Base-by-base conservation (phyloP, 371 early-diverging fungal genomes). In the Mortierella sp. region DNA sequence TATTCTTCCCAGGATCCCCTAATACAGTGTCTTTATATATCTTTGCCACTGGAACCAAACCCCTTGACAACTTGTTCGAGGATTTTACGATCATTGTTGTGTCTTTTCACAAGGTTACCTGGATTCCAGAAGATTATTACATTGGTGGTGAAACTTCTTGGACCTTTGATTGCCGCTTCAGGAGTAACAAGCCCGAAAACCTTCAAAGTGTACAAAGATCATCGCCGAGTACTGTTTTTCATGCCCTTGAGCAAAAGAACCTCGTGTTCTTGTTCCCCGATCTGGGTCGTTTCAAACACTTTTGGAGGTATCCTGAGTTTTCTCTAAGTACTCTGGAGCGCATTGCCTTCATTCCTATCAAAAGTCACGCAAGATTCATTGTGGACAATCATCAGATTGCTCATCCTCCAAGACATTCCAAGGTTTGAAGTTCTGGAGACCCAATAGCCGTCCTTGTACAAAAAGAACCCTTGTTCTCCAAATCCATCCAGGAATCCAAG, bases 311-410 rank as follows among this genome's bases (percentile, higher is more conserved):
- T 21, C 68, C 68, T 6, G 64, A 46, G 1, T 26, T 57, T 1
- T 67, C 64, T 0, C 18, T 21, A 9, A 9, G 43, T 6, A 47
- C 11, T 23, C 28, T 67, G 11, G 37, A 50, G 16, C 59, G 50
- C 16, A 53, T 59, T 21, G 64, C 73, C 4, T 74, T 47, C n/a
- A 57, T 68, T 21, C 65, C 68, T 7, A 55, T 53, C n/a, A n/a
- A 3, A 55, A 44, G 56, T 29, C 64, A 21, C 64, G 64, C 3
- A 52, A 63, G n/a, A 0, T 67, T 61, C 5, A 59, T 73, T 19
- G n/a, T 63, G 23, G 57, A 70, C 48, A 64, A 70, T 48, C 70
- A 70, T 16, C 26, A 28, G 37, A 26, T 70, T 2, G 64, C 55
- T 0, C 64, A 64, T 4, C 50, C 70, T 21, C 70, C 70, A n/a